Evolutionary conservation across 768 basidiomycete species (phyloP), one percentile per base, ranked within the genome.

Genomic region (Tylopilus plumbeoviolaceoides): DNA sequence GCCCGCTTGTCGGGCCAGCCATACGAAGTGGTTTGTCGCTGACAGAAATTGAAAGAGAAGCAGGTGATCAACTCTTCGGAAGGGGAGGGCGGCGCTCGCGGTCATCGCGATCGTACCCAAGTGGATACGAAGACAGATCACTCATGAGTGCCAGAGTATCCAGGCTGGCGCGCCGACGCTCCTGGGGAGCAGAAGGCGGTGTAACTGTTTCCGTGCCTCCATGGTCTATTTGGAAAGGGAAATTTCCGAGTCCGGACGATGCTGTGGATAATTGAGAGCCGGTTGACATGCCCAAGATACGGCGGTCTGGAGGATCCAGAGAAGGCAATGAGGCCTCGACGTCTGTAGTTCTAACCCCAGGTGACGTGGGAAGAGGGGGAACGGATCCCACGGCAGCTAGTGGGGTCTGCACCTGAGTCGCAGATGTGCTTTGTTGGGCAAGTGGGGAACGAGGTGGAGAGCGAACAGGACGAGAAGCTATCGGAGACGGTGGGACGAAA

Each of bases 401-500:
- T 8, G 60, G 52, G 10, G 46, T 11, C 21, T 59, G 57, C 1
- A 40, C 36, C 12, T 61, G 50, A 42, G 58, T 46, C 30, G 61
- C 61, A 31, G 67, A 69, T 54, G 79, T 77, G 18, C 77, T 72
- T 55, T 85, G 84, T 66, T 85, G 81, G 25, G 71, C 75, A 18
- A 87, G 73, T 8, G 89, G 88, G 10, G 89, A 90, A 51, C 83
- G 82, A 35, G 86, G 85, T 6, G 87, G 87, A 4, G 87, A 83
- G 55, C 88, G 77, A 60, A 83, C 73, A 10, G 89, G 89, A 48
- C 85, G 77, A 59, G 88, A 82, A n/a, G 89, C 90, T 54, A 92
- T 91, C 7, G 91, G 91, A 8, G 89, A 91, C 1, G 91, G 91
- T 21, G 91, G 91, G 9, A 93, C 89, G 65, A 93, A 91, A 33